phyloP scores from a whole-genome alignment of 1,139 yeast genomes.

The Oligophagozyma castellii region DNA sequence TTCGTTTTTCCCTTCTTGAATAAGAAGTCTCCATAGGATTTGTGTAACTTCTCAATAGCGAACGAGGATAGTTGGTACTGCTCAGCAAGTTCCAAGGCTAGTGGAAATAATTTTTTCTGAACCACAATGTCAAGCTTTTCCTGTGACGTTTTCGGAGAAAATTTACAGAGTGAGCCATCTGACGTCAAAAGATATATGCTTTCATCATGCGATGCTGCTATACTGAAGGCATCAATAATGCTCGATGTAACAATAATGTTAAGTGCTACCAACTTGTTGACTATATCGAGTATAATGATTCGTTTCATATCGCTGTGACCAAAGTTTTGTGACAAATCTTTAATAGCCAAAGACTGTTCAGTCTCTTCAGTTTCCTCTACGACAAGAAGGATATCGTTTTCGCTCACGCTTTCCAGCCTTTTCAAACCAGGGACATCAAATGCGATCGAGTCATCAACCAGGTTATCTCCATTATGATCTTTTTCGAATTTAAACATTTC shows the following conservation, averaged over 20 bases:
- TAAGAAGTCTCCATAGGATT: constrained; percentile 56
- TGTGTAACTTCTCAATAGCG: constrained; percentile 36
- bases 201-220: constrained; percentile 37
- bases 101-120: constrained; percentile 55
- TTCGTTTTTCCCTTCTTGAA: constrained; percentile 52
- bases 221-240: constrained; percentile 34
- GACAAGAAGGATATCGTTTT: constrained; percentile 32
- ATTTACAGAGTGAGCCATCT: constrained; percentile 61
- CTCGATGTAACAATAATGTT: constrained; percentile 54
- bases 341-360: constrained; percentile 3
- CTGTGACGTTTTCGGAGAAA: constrained; percentile 52
- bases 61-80: constrained; percentile 27
- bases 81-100: constrained; percentile 61
- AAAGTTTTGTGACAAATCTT: constrained; percentile 18
- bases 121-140: constrained; percentile 60
- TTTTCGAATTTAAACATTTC: constrained; percentile 26
- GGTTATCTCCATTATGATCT: constrained; percentile 34
- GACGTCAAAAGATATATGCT: constrained; percentile 44
- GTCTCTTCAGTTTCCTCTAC: constrained; percentile 13
- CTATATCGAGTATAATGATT: constrained; percentile 51
- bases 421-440: constrained; percentile 45
- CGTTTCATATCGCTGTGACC: constrained; percentile 25
- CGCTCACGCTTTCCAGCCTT: constrained; percentile 29
- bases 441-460: constrained; percentile 42
- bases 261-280: constrained; percentile 58